A percentile compares a stretch with the other conserved stretches of the same genome.
These are phyloP conservation scores for Lactuca saligna DNA, from an alignment of 129 eudicot species.

Conservation along the genomic window DNA sequence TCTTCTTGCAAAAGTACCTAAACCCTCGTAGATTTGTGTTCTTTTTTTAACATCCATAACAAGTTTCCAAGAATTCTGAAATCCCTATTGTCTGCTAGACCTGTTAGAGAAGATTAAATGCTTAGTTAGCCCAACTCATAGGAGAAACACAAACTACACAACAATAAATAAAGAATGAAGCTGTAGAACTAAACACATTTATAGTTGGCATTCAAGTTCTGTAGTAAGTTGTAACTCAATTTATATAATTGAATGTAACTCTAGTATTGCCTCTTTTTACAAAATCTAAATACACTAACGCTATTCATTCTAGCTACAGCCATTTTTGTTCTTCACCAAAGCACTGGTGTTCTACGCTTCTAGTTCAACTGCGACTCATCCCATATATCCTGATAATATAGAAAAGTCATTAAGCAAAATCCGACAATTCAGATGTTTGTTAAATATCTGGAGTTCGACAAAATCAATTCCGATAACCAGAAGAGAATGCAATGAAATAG, in stretches of 20 bases:
- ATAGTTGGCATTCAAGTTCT: no score
- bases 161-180: no score
- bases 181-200: no score
- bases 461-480: background rate
- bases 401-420: background rate
- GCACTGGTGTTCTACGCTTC: conserved; percentile 2
- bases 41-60: conserved; percentile 32
- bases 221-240: no score
- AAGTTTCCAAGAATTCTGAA: no score
- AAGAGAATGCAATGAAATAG: background rate
- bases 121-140: no score
- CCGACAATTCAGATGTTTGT: background rate
- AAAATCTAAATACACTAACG: no score
- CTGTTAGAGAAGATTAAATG: no score
- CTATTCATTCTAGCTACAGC: conserved; percentile 70
- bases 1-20: conserved; percentile 39
- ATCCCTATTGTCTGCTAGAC: no score
- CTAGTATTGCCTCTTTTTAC: no score
- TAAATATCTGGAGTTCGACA: background rate
- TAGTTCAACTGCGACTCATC: conserved; percentile 4
- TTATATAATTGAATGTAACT: no score
- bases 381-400: conserved; percentile 20
- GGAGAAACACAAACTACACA: no score
- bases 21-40: conserved; percentile 18
- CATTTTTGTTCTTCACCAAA: conserved; percentile 38